Base-by-base conservation (phyloP, 169 alveolate genomes). In the Plasmodium ovale region DNA sequence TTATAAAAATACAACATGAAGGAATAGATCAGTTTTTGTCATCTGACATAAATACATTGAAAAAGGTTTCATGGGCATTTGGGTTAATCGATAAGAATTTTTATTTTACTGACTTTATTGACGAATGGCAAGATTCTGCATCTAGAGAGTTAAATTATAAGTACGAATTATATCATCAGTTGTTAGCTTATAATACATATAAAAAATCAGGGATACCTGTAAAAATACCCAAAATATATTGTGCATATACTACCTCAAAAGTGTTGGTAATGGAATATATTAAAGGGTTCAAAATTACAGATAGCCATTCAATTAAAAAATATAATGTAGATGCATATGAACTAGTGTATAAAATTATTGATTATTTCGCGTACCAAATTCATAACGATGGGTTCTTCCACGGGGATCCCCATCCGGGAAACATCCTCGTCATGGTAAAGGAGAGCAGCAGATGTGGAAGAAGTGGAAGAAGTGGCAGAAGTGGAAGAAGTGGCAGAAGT, bases 401-500 rank as follows among this genome's bases (percentile, higher is more conserved):
- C 77, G 97, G 96, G n/a, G 98, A 96, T 59, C 98, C 98, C 1
- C 98, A 96, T 72, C 98, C 98, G 4, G 98, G 98, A 10, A 96
- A 96, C 87, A 85, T 96, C 16, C 92, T 94, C 25, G 96, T 96
- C 21, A 92, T 92, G 68, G 64, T 91, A 25, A 82, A 68, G 37
- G 69, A 68, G 23, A 60, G 23, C 21, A 33, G 42, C 10, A 53
- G 27, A 6, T 5, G 27, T 4, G 64, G 23, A 14, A 53, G 64
- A 53, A 53, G 64, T 5, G 14, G 14, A 6, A 53, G 14, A 53
- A 53, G 27, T 5, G 9, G 9, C 51, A 39, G 51, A 53, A 53
- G 64, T 9, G 27, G 5, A 6, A 4, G 14, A 7, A 53, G 19
- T 4, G 14, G 14, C 25, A 14, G 27, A n/a, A n/a, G 64, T 14